A percentile compares a stretch with the other conserved stretches of the same genome.
These are phyloP conservation scores for Fusarium irregulare DNA, from an alignment of 2,329 filamentous ascomycete genomes.

Conservation along the genomic window DNA sequence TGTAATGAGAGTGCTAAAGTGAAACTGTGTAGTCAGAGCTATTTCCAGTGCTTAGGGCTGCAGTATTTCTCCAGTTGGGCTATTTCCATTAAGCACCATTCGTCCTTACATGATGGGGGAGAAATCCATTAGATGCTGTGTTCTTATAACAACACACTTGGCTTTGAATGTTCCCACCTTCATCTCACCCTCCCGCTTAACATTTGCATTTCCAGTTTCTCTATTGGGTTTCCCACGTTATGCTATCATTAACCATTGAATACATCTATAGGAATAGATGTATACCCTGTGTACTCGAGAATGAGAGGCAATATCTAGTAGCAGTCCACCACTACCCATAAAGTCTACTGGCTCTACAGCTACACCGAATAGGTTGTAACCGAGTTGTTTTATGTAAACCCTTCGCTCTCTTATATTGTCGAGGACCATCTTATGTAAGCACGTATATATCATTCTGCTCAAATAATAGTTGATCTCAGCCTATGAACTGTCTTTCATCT, in stretches of 20 bases:
- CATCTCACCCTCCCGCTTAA: not conserved
- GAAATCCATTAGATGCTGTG: not conserved
- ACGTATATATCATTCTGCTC: not conserved
- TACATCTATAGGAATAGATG: not conserved
- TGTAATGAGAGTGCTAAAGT: not conserved
- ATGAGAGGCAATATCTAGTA: not conserved
- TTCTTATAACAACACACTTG: not conserved
- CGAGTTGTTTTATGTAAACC: not conserved
- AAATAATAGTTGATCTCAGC: not conserved
- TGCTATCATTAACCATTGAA: not conserved
- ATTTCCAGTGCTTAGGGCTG: not conserved
- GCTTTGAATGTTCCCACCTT: not conserved
- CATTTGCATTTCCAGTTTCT: not conserved
- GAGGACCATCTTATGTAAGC: not conserved
- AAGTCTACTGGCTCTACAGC: not conserved
- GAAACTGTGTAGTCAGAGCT: not conserved
- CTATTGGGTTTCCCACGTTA: not conserved
- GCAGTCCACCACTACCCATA: not conserved
- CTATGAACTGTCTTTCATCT: not conserved
- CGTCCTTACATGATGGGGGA: not conserved
- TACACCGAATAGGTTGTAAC: not conserved
- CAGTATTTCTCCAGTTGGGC: not conserved
- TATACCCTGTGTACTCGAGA: not conserved
- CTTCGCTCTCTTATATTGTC: not conserved
- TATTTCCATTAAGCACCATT: not conserved